Base-by-base conservation (phyloP, 2,329 filamentous ascomycete genomes). In the Fulvia fulva region DNA sequence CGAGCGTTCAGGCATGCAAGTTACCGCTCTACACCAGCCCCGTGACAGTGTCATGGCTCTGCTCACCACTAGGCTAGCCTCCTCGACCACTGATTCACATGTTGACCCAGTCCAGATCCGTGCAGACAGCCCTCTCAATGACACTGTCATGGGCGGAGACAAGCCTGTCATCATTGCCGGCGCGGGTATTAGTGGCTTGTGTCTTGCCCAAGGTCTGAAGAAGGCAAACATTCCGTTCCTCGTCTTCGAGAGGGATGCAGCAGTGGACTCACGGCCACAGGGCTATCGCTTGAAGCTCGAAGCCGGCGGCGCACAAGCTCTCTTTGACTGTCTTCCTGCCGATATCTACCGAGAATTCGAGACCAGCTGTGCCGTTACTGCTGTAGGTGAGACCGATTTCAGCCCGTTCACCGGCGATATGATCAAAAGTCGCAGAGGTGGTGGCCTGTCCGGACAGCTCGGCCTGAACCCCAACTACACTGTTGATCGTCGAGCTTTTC, bases 271-370 rank as follows among this genome's bases (percentile, higher is more conserved):
- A 12, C 63, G 65, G 14, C 59, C 62, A 14, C 64, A 67, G 57
- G 65, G 63, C 3, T 67, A 65, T 43, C 61, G 64, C 16, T 41
- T 66, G 12, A 65, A 65, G 49, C 51, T 65, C 21, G 61, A 65
- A 45, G 56, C 58, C 26, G 64, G 64, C 34, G 63, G 53, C n/a
- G 59, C 58, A n/a, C 50, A 62, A n/a, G 60, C 64, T 26, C 57
- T 66, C 28, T 34, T 56, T 23, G 58, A 63, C 14, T 56, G 50
- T n/a, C 58, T 67, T 28, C 60, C 64, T 14, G 49, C 49, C 8
- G 37, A 61, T 19, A 51, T 65, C 16, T 65, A 62, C 53, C 26
- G 59, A 23, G 58, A 53, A 34, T 67, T 67, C 32, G 56, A 65
- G 41, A 32, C 51, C 16, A 63, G 59, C 14, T 62, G 63, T 55